Conservation (phyloP, 805 yeast species). For the Myxozyma lipomycoides region DNA sequence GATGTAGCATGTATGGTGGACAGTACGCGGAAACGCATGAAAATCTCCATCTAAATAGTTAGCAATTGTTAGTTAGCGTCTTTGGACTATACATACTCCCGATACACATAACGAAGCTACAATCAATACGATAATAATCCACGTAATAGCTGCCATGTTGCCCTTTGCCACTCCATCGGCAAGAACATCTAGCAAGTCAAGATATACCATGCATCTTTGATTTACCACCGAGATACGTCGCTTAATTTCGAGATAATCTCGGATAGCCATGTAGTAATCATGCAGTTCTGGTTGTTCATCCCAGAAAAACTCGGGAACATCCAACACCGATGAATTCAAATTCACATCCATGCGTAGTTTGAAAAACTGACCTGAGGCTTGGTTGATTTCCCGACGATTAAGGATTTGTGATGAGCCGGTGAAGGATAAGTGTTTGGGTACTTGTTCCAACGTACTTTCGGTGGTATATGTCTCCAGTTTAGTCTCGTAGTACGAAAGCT, state of each 20-base stretch:
- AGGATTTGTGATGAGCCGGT: slow-evolving; percentile 77
- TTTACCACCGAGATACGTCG: slow-evolving; percentile 90
- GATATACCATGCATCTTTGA: slow-evolving; percentile 87
- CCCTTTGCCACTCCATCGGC: slow-evolving; percentile 92
- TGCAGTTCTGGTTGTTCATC: slow-evolving; percentile 89
- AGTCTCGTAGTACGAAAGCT: slow-evolving; percentile 84
- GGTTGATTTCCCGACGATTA: slow-evolving; percentile 75
- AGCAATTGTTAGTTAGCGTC: background rate
- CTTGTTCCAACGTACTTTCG: slow-evolving; percentile 59
- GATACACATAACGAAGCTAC: slow-evolving; percentile 75
- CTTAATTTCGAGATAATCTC: slow-evolving; percentile 92
- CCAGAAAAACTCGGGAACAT: slow-evolving; percentile 97
- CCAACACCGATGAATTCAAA: slow-evolving; percentile 81
- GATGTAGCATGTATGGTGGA: background rate
- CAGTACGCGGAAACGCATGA: slow-evolving; percentile 11
- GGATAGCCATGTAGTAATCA: slow-evolving; percentile 81
- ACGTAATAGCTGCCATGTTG: slow-evolving; percentile 79
- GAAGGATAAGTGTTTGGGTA: slow-evolving; percentile 85
- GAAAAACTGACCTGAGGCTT: slow-evolving; percentile 85
- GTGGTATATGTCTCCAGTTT: slow-evolving; percentile 57
- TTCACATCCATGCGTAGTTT: slow-evolving; percentile 91
- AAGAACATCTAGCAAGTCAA: slow-evolving; percentile 88
- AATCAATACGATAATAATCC: slow-evolving; percentile 81
- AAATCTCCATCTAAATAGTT: slow-evolving; percentile 10
- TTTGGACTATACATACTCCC: slow-evolving; percentile 16